Percentiles rank a stretch among this genome's conserved stretches.
phyloP scores from a whole-genome alignment of 169 alveolate genomes.

The Cystoisospora suis region DNA sequence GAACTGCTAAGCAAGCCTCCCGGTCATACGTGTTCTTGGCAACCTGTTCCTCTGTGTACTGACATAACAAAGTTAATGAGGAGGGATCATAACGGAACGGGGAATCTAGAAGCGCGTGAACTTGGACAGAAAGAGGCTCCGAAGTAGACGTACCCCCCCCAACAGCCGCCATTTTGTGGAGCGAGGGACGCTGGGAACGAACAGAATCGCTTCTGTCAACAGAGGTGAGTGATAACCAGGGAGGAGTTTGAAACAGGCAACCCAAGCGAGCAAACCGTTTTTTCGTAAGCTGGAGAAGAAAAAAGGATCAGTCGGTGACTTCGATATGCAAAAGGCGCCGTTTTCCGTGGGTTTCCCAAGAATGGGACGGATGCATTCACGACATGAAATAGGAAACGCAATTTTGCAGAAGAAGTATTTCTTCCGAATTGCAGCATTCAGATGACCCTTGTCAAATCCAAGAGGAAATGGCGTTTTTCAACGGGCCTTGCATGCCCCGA shows the following conservation, averaged over 20 bases:
- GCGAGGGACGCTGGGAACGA: no score
- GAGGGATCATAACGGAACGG: conserved; percentile 39
- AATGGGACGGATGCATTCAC: not conserved
- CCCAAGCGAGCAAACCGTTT: not conserved
- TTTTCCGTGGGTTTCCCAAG: not conserved
- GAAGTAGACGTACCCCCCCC: not conserved
- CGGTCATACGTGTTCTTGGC: conserved; percentile 41
- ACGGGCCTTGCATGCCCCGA: no score
- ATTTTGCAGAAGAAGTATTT: no score
- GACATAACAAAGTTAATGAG: not conserved
- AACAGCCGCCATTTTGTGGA: not conserved
- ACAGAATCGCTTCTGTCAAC: not conserved
- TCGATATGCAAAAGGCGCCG: not conserved
- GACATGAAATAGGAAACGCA: no score
- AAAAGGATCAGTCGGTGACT: not conserved
- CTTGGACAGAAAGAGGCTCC: not conserved
- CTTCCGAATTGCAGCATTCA: no score
- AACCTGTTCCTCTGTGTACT: conserved; percentile 24
- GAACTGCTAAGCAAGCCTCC: conserved; percentile 48
- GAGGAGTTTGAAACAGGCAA: not conserved
- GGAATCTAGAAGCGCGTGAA: not conserved
- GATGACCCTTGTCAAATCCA: no score
- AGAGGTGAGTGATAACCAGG: not conserved
- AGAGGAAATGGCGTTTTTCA: no score
- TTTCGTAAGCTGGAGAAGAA: not conserved